A percentile compares a stretch with the other conserved stretches of the same genome.
phyloP scores from a whole-genome alignment of 192 early-diverging fungal species.

The Coemansia umbellata region DNA sequence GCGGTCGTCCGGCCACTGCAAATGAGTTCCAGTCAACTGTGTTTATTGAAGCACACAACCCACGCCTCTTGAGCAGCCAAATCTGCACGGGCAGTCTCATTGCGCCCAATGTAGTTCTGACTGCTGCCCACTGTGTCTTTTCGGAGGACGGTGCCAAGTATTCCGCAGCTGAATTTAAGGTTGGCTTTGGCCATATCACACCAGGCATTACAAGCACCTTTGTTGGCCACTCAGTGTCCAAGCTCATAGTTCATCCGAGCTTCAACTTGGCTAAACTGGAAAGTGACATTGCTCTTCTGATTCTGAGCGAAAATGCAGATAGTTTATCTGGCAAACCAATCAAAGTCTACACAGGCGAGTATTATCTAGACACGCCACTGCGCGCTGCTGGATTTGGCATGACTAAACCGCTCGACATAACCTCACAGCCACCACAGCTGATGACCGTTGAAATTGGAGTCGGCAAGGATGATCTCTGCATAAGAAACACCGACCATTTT shows the following conservation, averaged over 20 bases:
- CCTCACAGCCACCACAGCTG: constrained; percentile 12
- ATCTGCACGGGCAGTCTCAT: constrained; percentile 47
- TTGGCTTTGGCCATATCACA: constrained; percentile 18
- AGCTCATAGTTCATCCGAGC: constrained; percentile 22
- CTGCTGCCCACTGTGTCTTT: constrained; percentile 45
- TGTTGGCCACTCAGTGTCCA: constrained; percentile 18
- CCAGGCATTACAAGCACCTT: constrained; percentile 12
- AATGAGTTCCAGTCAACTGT: constrained; percentile 33
- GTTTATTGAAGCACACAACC: constrained; percentile 16
- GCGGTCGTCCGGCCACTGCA: constrained; percentile 17
- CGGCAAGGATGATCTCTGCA: constrained; percentile 10
- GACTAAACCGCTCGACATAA: constrained; percentile 13
- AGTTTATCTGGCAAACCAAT: constrained; percentile 10
- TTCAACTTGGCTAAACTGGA: constrained; percentile 15
- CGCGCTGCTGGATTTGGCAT: constrained; percentile 41
- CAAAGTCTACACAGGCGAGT: constrained; percentile 20
- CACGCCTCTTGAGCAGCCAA: constrained; percentile 3
- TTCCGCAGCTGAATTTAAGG: constrained; percentile 13
- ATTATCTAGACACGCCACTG: constrained; percentile 12
- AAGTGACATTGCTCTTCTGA: constrained; percentile 40
- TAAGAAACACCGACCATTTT: constrained; percentile 4
- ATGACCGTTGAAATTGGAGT: constrained; percentile 33
- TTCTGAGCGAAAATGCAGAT: constrained; percentile 17
- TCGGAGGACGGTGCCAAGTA: background rate
- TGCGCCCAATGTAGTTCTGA: constrained; percentile 45